Conservation (phyloP, 1,284 basidiomycete species). For the Kwoniella shivajii region DNA sequence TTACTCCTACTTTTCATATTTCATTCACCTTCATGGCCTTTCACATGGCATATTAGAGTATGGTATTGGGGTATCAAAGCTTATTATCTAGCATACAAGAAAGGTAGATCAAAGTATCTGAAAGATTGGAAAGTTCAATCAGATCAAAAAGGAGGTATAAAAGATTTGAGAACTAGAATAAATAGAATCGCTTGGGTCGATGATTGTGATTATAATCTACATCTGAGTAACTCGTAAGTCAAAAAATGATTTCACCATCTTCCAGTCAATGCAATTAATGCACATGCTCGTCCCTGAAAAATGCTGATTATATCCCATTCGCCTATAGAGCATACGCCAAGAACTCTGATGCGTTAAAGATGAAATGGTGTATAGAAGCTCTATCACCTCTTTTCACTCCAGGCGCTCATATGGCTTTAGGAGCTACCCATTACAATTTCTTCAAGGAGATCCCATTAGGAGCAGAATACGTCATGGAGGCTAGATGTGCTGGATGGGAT, state of each 20-base stretch:
- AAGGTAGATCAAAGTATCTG: conserved; percentile 36
- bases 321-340: conserved; percentile 42
- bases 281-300: no score
- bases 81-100: conserved; percentile 29
- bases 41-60: conserved; percentile 50
- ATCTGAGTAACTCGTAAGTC: conserved; percentile 51
- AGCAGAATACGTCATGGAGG: conserved; percentile 67
- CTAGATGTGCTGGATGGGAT: conserved; percentile 73
- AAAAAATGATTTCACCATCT: no score
- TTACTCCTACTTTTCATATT: conserved; percentile 45
- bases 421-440: conserved; percentile 72
- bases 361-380: conserved; percentile 58
- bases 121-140: conserved; percentile 32
- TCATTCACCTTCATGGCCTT: conserved; percentile 50
- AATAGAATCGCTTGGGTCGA: conserved; percentile 45
- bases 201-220: conserved; percentile 55
- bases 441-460: conserved; percentile 77
- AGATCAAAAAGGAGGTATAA: conserved; percentile 32
- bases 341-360: conserved; percentile 60
- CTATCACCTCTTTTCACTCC: conserved; percentile 67
- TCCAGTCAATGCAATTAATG: no score
- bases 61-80: conserved; percentile 41
- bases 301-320: not conserved
- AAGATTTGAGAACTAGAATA: conserved; percentile 22
- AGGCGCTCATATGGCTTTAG: conserved; percentile 71